Evolutionary conservation across 2,329 filamentous ascomycete species (phyloP), one percentile per base, ranked within the genome.

Genomic region (Paracorniculantispora psalliotae): DNA sequence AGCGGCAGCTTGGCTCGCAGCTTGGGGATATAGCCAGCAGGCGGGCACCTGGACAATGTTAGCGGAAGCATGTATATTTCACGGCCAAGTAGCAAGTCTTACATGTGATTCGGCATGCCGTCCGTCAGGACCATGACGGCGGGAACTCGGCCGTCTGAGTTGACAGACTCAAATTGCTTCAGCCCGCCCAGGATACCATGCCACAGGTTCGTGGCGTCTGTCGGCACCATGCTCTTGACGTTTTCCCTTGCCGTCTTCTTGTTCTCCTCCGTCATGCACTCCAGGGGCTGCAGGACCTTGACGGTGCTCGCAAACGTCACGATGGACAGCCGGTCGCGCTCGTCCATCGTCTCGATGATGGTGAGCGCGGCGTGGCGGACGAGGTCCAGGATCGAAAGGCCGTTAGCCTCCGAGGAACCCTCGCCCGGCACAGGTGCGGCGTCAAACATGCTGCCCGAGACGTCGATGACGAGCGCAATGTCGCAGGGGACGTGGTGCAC

Each of bases 381-480:
- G 23, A 87, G 74, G 63, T 87, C 84, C 23, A 87, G 67, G 1
- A 86, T 75, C 0, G 77, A 80, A 0, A 86, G 70, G 0, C 82
- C 82, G 1, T 76, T 76, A 21, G 75, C 66, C 62, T 85, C 81
- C 57, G 79, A 75, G 2, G 67, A 61, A 17, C 69, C 65, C 6
- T 77, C 72, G 15, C 75, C 76, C 0, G 81, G 79, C 0, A 80
- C 73, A 0, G 78, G 79, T 0, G 83, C 83, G 1, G 69, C 63
- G 0, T 61, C 55, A 1, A 60, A 53, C 84, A 87, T 87, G 69
- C 82, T 85, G 0, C 73, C 75, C 0, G 84, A 87, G 15, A 85
- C 75, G 65, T 87, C 84, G 57, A 87, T 84, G 17, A 83, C 82
- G 2, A 87, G 75, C 2, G 85, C 83, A 33, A 87, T 80, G 61